Evolutionary conservation across 2,329 filamentous ascomycete genomes (phyloP).

Genomic region (Penicillium crustosum): DNA sequence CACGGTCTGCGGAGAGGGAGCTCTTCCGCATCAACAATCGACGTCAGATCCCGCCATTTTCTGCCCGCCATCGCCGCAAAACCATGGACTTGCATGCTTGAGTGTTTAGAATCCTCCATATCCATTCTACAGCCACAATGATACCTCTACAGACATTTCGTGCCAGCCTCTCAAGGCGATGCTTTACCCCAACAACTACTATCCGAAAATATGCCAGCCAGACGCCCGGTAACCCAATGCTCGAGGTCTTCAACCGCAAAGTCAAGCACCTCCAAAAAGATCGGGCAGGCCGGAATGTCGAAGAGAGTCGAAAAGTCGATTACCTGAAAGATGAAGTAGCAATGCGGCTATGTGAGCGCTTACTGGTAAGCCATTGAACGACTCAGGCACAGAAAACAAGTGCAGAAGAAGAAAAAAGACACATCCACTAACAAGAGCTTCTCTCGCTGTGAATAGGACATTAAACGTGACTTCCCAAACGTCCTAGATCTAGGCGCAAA

Average conservation of each 20-base stretch:
- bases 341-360: slow-evolving; percentile 74
- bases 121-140: slow-evolving; percentile 14
- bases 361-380: slow-evolving; percentile 61
- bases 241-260: slow-evolving; percentile 87
- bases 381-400: not conserved
- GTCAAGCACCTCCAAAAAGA: slow-evolving; percentile 92
- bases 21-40: slow-evolving; percentile 28
- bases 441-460: slow-evolving; percentile 57
- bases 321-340: slow-evolving; percentile 95
- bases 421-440: slow-evolving; percentile 4
- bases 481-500: slow-evolving; percentile 94
- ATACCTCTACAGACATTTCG: slow-evolving; percentile 21
- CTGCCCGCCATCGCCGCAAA: slow-evolving; percentile 8
- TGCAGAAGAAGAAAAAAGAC: not conserved
- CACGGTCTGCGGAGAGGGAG: slow-evolving; percentile 19
- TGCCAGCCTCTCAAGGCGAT: slow-evolving; percentile 16
- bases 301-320: slow-evolving; percentile 76
- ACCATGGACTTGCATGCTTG: not conserved
- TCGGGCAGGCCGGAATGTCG: slow-evolving; percentile 69
- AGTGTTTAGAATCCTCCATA: slow-evolving; percentile 9
- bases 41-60: slow-evolving; percentile 26
- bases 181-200: slow-evolving; percentile 11
- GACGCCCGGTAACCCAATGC: slow-evolving; percentile 70
- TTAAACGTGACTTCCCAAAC: slow-evolving; percentile 80
- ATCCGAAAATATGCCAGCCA: slow-evolving; percentile 71